Evolutionary conservation across 225 moss, liverwort and hornwort species (phyloP).

Genomic region (Neckera pumila): DNA sequence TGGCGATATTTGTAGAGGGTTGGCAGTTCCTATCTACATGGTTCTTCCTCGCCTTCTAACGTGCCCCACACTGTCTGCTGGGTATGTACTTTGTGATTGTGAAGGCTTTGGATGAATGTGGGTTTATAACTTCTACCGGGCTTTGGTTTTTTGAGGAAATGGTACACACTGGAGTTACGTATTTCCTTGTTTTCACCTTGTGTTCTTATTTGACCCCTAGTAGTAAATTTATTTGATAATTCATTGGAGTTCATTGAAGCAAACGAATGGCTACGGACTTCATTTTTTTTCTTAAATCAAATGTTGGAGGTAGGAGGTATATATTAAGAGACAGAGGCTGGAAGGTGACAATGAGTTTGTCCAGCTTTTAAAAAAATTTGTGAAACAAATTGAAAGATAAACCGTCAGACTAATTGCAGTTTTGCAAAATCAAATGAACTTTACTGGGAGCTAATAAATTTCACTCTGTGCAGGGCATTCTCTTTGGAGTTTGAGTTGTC

Average conservation of each 20-base stretch:
- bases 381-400: background rate
- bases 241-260: background rate
- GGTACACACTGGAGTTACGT: background rate
- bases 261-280: background rate
- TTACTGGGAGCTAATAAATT: background rate
- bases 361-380: background rate
- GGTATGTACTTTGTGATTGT: conserved; percentile 32
- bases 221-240: background rate
- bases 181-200: background rate
- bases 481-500: conserved; percentile 89
- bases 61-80: conserved; percentile 85
- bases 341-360: background rate
- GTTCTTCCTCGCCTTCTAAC: conserved; percentile 93
- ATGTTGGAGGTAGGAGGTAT: background rate
- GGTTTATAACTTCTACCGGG: background rate
- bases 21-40: conserved; percentile 76
- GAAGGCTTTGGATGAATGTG: background rate
- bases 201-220: background rate
- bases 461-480: conserved; percentile 50
- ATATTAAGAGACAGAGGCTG: background rate
- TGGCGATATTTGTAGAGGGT: conserved; percentile 84
- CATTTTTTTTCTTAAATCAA: background rate
- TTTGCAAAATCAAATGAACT: background rate
- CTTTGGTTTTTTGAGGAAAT: background rate
- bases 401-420: background rate